A percentile compares a stretch with the other conserved stretches of the same genome.
These are phyloP conservation scores for Ceratocystis eucalypticola DNA, from an alignment of 2,329 filamentous ascomycete genomes.

Conservation along the genomic window DNA sequence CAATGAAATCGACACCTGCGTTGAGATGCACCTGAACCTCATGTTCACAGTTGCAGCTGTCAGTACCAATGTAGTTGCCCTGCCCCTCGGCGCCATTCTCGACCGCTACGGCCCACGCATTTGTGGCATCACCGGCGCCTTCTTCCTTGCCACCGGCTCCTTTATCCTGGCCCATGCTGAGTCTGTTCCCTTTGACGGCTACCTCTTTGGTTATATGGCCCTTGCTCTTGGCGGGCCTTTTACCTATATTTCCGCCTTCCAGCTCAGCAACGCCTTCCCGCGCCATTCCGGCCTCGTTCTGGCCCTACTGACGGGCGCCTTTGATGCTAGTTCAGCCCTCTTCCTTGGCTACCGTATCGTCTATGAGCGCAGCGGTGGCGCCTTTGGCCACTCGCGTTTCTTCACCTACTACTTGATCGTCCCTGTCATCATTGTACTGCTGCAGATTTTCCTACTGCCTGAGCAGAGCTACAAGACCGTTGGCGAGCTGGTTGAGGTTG, in stretches of 20 bases:
- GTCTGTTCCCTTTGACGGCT: constrained; percentile 56
- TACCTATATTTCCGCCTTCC: constrained; percentile 70
- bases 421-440: constrained; percentile 49
- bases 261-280: constrained; percentile 74
- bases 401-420: constrained; percentile 61
- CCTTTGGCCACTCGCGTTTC: constrained; percentile 52
- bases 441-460: constrained; percentile 61
- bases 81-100: constrained; percentile 73
- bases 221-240: constrained; percentile 69
- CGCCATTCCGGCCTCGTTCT: constrained; percentile 64
- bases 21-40: constrained; percentile 58
- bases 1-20: constrained; percentile 30
- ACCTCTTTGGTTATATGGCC: constrained; percentile 60
- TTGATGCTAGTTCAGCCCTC: constrained; percentile 67
- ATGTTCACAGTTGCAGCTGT: constrained; percentile 90
- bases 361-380: constrained; percentile 43
- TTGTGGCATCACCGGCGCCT: constrained; percentile 56
- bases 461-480: constrained; percentile 69
- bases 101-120: constrained; percentile 70
- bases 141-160: constrained; percentile 56
- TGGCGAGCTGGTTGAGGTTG: constrained; percentile 65
- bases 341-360: constrained; percentile 62
- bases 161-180: constrained; percentile 56
- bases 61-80: constrained; percentile 71
- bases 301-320: constrained; percentile 66